Evolutionary conservation across 352 stramenopile species (phyloP).

Genomic region (Phytopythium ostracodes): DNA sequence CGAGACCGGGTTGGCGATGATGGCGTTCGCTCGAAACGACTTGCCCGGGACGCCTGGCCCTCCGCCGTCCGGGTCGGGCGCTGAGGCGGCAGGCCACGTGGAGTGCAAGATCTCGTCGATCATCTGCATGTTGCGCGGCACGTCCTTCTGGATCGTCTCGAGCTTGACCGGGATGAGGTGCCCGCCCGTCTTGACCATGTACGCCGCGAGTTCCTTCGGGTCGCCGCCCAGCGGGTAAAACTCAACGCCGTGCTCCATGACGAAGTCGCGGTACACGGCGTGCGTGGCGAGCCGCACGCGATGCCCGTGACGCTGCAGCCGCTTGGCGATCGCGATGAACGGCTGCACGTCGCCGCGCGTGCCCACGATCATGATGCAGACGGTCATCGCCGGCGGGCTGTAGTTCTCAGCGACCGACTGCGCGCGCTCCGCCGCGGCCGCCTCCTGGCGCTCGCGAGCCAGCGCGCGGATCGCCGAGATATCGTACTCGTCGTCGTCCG

Average conservation of each 20-base stretch:
- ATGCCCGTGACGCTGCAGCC: constrained; percentile 81
- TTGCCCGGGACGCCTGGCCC: constrained; percentile 31
- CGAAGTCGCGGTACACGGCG: constrained; percentile 77
- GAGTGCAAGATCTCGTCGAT: constrained; percentile 86
- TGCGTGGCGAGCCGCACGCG: constrained; percentile 90
- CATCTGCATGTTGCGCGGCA: constrained; percentile 88
- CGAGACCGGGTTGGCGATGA: constrained; percentile 92
- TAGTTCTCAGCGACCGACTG: neutral
- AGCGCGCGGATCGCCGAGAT: neutral
- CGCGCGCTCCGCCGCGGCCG: neutral
- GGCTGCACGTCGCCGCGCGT: constrained; percentile 85
- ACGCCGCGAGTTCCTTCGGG: constrained; percentile 77
- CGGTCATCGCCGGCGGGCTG: constrained; percentile 32
- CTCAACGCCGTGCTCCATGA: constrained; percentile 66
- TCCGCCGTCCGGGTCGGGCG: constrained; percentile 68
- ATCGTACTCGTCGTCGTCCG: neutral
- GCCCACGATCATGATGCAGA: constrained; percentile 90
- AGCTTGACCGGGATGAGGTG: constrained; percentile 63
- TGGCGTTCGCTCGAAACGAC: constrained; percentile 85
- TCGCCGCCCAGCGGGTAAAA: constrained; percentile 77
- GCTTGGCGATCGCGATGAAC: constrained; percentile 81
- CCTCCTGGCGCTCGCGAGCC: neutral
- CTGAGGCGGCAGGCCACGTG: constrained; percentile 85
- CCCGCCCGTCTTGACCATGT: constrained; percentile 90
- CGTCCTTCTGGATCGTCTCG: constrained; percentile 51